Evolutionary conservation across 768 basidiomycete species (phyloP).

Genomic region (Mycena amicta): DNA sequence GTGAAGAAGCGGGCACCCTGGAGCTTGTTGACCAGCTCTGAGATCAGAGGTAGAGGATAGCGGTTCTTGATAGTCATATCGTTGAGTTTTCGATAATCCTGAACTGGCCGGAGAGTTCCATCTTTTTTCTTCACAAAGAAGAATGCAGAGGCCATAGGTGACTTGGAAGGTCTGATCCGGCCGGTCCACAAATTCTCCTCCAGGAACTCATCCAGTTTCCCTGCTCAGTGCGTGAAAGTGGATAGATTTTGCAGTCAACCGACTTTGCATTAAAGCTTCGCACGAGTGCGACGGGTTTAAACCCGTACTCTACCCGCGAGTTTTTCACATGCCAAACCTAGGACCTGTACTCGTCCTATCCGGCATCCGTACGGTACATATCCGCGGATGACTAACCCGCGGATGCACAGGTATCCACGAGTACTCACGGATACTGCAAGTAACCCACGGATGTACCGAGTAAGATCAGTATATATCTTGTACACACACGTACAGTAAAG

Average conservation of each 20-base stretch:
- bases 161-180: background rate
- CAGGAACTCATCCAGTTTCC: background rate
- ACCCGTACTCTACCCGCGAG: too few species aligned
- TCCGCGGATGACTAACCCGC: too few species aligned
- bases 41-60: background rate
- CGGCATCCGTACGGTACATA: too few species aligned
- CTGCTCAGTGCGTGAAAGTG: background rate
- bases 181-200: background rate
- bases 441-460: too few species aligned
- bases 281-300: too few species aligned
- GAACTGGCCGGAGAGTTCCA: background rate
- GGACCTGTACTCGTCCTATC: too few species aligned
- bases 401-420: too few species aligned
- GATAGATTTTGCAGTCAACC: constrained; percentile 3
- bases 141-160: background rate
- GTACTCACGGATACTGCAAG: too few species aligned
- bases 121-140: background rate
- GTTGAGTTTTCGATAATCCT: background rate
- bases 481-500: too few species aligned
- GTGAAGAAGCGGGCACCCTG: background rate
- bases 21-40: background rate
- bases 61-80: background rate
- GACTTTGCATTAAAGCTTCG: too few species aligned
- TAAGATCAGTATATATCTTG: too few species aligned
- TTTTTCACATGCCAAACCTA: too few species aligned